Base-by-base conservation (phyloP, 352 stramenopile species). In the Blastocystis sp. region DNA sequence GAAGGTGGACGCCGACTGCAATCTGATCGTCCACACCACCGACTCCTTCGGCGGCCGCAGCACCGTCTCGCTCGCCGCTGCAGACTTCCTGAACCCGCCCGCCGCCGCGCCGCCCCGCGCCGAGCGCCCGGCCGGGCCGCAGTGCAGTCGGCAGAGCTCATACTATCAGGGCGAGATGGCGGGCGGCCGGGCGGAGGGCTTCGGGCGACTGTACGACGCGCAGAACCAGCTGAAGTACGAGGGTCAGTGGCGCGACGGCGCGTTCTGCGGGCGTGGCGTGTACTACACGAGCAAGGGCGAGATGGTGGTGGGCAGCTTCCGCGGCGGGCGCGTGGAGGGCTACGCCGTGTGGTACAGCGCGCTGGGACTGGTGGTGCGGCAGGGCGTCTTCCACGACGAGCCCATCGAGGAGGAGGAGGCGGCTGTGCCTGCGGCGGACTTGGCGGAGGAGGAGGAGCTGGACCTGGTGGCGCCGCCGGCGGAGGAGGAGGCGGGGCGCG, bases 161-260 rank as follows among this genome's bases (percentile, higher is more conserved):
- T 84, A 84, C 45, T 84, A 84, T 52, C 74, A 84, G 34, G 74
- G 74, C 65, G 74, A 84, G 52, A 84, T 84, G 74, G n/a, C 21
- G 14, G 56, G 52, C 40, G 56, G 56, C 40, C 21, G 2, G 41
- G 45, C 74, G 14, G 14, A 67, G 2, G 74, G 74, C 2, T 69
- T 67, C 34, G 74, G 74, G 19, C 53, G 74, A 23, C 52, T 67
- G 2, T 84, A 48, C 23, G 61, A 84, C 48, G n/a, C 53, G 9
- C 34, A 28, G 23, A 84, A 67, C 45, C 28, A 61, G 19, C 38
- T 84, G 5, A 84, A 84, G 48, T 84, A 70, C 45, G 74, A 84
- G 23, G 74, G 74, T 1, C 7, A 40, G 21, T 84, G 74, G 74
- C 17, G 41, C 53, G n/a, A 52, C 40, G 74, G 74, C 2, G n/a